These are phyloP conservation scores for Jackrogersella multiformis DNA, from an alignment of 495 filamentous ascomycete species.

Conservation along the genomic window DNA sequence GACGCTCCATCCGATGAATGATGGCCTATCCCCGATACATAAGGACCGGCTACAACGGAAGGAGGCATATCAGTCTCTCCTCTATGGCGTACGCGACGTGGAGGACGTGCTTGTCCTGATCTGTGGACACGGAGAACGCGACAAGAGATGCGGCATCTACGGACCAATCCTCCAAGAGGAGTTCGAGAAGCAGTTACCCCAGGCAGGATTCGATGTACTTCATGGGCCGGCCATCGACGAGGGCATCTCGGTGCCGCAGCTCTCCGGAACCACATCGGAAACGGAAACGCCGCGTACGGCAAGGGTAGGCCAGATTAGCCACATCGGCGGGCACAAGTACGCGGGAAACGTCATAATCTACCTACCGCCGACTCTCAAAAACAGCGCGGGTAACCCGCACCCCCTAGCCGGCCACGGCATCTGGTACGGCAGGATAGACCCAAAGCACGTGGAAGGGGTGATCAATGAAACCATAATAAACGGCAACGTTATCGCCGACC, in stretches of 20 bases:
- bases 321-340: constrained; percentile 92
- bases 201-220: constrained; percentile 48
- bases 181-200: constrained; percentile 64
- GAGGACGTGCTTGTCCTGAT: constrained; percentile 77
- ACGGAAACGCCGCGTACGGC: constrained; percentile 52
- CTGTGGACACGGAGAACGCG: constrained; percentile 83
- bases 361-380: constrained; percentile 67
- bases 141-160: constrained; percentile 80
- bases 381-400: constrained; percentile 51
- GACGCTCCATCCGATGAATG: constrained; percentile 66
- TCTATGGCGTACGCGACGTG: constrained; percentile 65
- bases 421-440: constrained; percentile 93
- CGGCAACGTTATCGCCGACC: constrained; percentile 77
- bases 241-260: constrained; percentile 27
- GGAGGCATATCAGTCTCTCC: constrained; percentile 51
- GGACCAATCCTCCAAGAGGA: constrained; percentile 75
- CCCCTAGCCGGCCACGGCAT: constrained; percentile 82
- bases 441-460: constrained; percentile 85
- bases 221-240: constrained; percentile 49
- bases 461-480: constrained; percentile 79
- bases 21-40: constrained; percentile 61
- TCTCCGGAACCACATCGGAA: constrained; percentile 32
- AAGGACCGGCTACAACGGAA: constrained; percentile 54
- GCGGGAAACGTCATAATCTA: constrained; percentile 95
- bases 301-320: constrained; percentile 79